phyloP scores from a whole-genome alignment of 306 rosid genomes.

The Acmispon strigosus region DNA sequence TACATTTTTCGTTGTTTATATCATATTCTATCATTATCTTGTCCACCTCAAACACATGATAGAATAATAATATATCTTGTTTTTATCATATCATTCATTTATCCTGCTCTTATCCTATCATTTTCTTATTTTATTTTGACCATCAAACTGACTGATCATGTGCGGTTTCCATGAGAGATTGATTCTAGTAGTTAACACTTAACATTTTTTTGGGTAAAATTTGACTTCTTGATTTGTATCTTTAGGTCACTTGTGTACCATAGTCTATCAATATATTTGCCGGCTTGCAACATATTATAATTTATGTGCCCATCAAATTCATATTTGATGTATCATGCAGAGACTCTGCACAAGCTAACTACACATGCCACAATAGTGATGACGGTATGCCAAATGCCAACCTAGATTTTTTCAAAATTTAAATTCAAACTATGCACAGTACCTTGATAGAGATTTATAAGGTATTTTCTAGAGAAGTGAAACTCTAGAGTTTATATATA shows the following conservation, averaged over 20 bases:
- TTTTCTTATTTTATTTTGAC: too few relatives aligned
- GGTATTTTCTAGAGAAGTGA: not conserved
- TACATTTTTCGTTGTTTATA: too few relatives aligned
- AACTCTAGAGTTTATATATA: not conserved
- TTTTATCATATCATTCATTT: too few relatives aligned
- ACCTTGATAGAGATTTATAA: not conserved
- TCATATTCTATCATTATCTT: too few relatives aligned
- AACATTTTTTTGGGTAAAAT: too few relatives aligned
- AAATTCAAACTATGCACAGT: constrained; percentile 27
- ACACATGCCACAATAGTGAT: constrained; percentile 1
- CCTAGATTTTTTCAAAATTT: not conserved
- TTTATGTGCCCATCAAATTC: not conserved
- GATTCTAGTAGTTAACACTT: too few relatives aligned
- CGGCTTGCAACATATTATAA: not conserved
- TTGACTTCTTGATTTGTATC: too few relatives aligned
- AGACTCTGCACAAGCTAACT: not conserved
- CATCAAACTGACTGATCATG: too few relatives aligned
- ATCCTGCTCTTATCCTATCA: too few relatives aligned
- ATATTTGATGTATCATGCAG: not conserved
- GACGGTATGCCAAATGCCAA: constrained; percentile 11
- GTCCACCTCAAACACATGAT: too few relatives aligned
- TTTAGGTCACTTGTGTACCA: not conserved
- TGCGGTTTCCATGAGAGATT: too few relatives aligned
- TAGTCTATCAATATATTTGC: not conserved
- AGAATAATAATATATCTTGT: too few relatives aligned